Percentiles rank a stretch among this genome's conserved stretches.
Conservation (phyloP, 2,329 filamentous ascomycete species). For the Pseudocercospora vitis region DNA sequence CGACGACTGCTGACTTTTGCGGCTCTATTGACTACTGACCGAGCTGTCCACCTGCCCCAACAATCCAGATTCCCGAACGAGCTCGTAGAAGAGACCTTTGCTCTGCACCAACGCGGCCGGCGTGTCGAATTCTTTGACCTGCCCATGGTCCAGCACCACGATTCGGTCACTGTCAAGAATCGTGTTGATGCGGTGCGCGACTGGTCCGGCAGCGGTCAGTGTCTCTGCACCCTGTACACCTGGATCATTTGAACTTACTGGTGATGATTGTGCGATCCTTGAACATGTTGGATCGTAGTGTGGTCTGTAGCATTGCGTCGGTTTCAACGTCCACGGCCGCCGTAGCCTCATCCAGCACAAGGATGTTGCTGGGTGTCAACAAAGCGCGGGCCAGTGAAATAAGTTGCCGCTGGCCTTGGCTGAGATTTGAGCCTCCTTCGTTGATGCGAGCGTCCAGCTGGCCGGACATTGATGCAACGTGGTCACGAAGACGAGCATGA, state of each 20-base stretch:
- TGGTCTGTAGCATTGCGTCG: constrained; percentile 64
- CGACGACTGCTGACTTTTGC: not conserved
- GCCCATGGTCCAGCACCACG: constrained; percentile 86
- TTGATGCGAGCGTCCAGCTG: constrained; percentile 86
- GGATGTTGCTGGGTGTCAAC: constrained; percentile 92
- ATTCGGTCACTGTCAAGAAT: constrained; percentile 88
- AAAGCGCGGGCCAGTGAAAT: constrained; percentile 90
- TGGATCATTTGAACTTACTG: constrained; percentile 42
- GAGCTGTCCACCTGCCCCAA: constrained; percentile 45
- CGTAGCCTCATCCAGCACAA: constrained; percentile 95
- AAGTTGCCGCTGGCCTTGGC: constrained; percentile 90
- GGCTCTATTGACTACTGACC: constrained; percentile 16
- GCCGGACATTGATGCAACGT: constrained; percentile 81
- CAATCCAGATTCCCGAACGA: constrained; percentile 89
- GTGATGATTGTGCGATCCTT: constrained; percentile 95
- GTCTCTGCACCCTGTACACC: not conserved
- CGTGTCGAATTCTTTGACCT: constrained; percentile 89
- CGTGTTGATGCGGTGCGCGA: constrained; percentile 97
- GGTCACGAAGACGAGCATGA: constrained; percentile 89
- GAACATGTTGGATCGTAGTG: constrained; percentile 67
- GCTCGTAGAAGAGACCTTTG: constrained; percentile 79
- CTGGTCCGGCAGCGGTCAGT: constrained; percentile 16
- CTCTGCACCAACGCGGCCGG: constrained; percentile 73
- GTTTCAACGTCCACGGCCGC: constrained; percentile 70
- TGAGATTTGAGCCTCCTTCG: constrained; percentile 96